Evolutionary conservation across 2,329 filamentous ascomycete genomes (phyloP).

Genomic region (Pseudonectria foliicola): DNA sequence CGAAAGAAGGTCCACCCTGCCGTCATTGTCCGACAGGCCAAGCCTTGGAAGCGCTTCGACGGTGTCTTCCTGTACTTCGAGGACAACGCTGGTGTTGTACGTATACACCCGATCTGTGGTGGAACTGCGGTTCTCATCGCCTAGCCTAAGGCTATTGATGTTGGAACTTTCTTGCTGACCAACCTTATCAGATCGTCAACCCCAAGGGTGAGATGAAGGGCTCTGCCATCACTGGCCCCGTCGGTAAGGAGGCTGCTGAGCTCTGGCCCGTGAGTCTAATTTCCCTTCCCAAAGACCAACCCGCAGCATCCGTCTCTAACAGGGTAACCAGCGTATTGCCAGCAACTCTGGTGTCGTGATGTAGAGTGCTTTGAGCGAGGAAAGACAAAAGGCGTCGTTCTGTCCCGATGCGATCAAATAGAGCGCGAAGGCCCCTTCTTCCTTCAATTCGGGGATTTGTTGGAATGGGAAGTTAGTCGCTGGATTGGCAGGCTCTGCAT

Average conservation of each 20-base stretch:
- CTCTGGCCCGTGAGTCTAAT: constrained; percentile 80
- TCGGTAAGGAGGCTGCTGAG: constrained; percentile 99
- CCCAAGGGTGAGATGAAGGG: constrained; percentile 99
- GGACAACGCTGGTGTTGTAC: constrained; percentile 98
- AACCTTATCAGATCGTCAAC: constrained; percentile 77
- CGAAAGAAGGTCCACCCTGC: constrained; percentile 99
- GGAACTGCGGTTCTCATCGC: too few relatives aligned
- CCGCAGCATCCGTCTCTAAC: constrained; percentile 24
- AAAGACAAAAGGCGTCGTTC: constrained; percentile 25
- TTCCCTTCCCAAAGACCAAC: neutral
- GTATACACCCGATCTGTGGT: constrained; percentile 31
- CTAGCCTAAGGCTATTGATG: too few relatives aligned
- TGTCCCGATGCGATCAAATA: constrained; percentile 29
- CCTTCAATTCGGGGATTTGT: constrained; percentile 11
- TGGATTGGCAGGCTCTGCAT: constrained; percentile 44
- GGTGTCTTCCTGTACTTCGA: constrained; percentile 99
- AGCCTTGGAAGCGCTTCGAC: constrained; percentile 98
- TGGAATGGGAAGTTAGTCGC: constrained; percentile 27
- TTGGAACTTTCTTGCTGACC: too few relatives aligned
- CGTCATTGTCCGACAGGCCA: constrained; percentile 96
- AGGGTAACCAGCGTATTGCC: constrained; percentile 74
- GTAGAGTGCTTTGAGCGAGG: constrained; percentile 54
- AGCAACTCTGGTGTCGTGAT: constrained; percentile 99
- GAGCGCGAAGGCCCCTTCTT: constrained; percentile 21
- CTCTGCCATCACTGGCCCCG: constrained; percentile 96